Evolutionary conservation across 345 rosid genomes (phyloP).

Genomic region (Gossypium rotundifolium): DNA sequence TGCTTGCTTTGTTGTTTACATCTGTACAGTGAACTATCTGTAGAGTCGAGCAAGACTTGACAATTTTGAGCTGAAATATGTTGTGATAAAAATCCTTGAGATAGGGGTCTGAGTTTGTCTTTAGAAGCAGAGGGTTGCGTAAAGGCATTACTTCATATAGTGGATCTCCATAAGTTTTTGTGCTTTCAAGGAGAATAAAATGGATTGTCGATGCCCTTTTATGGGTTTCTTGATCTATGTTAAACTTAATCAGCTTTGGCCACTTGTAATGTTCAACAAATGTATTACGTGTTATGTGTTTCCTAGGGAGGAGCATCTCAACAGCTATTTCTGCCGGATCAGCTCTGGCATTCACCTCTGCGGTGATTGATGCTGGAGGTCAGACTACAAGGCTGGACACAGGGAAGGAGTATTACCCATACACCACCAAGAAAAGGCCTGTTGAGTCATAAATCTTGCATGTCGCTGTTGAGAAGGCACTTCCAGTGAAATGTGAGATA

Average conservation of each 20-base stretch:
- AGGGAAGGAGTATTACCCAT: constrained; percentile 90
- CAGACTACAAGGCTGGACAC: constrained; percentile 89
- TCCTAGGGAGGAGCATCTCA: constrained; percentile 75
- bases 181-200: background rate
- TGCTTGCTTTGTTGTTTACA: background rate
- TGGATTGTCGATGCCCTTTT: background rate
- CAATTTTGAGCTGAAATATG: background rate
- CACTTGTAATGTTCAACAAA: background rate
- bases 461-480: constrained; percentile 6
- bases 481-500: constrained; percentile 5
- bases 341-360: constrained; percentile 78
- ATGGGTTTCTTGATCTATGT: background rate
- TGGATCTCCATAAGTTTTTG: background rate
- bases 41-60: background rate
- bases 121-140: background rate
- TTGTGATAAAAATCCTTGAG: background rate
- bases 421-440: constrained; percentile 80
- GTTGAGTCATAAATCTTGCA: constrained; percentile 38
- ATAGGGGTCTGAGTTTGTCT: background rate
- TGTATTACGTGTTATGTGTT: background rate
- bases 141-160: background rate
- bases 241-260: background rate
- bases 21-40: background rate
- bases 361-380: constrained; percentile 76
- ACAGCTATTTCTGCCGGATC: constrained; percentile 86